Evolutionary conservation across 768 basidiomycete species (phyloP).

Genomic region (Amanita molliuscula): DNA sequence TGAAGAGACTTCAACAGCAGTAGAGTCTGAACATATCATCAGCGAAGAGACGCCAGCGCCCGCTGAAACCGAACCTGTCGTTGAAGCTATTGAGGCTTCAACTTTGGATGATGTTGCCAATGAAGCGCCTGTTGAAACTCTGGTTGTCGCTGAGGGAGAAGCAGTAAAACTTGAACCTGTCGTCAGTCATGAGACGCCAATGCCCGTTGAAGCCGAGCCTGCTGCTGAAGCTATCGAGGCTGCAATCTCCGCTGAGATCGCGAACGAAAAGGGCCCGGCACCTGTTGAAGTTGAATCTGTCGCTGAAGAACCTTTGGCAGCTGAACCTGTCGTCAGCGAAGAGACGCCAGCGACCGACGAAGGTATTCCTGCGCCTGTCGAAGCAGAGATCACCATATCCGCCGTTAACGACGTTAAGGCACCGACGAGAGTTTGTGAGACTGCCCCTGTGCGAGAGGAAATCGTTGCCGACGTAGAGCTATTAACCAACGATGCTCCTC

Average conservation of each 20-base stretch:
- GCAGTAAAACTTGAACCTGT: neutral
- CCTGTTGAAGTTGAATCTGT: neutral
- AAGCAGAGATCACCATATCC: neutral
- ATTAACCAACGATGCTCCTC: neutral
- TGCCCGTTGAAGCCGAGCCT: neutral
- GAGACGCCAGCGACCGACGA: neutral
- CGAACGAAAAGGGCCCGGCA: neutral
- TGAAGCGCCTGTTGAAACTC: too few relatives aligned
- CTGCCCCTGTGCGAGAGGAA: slow-evolving; percentile 1
- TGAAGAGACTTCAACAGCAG: too few relatives aligned
- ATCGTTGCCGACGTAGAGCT: neutral
- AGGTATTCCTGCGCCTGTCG: neutral
- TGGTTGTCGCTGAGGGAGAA: too few relatives aligned
- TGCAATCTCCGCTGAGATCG: too few relatives aligned
- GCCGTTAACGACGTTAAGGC: neutral
- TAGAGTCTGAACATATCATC: too few relatives aligned
- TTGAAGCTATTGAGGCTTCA: too few relatives aligned
- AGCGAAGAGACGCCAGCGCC: too few relatives aligned
- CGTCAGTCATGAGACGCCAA: neutral
- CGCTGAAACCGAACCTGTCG: too few relatives aligned
- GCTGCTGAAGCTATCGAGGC: too few relatives aligned
- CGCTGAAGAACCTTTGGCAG: too few relatives aligned
- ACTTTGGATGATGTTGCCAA: too few relatives aligned
- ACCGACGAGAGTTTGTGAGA: neutral
- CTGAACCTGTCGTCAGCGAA: neutral